These are phyloP conservation scores for Huntiella decipiens DNA, from an alignment of 2,329 filamentous ascomycete genomes.

Conservation along the genomic window DNA sequence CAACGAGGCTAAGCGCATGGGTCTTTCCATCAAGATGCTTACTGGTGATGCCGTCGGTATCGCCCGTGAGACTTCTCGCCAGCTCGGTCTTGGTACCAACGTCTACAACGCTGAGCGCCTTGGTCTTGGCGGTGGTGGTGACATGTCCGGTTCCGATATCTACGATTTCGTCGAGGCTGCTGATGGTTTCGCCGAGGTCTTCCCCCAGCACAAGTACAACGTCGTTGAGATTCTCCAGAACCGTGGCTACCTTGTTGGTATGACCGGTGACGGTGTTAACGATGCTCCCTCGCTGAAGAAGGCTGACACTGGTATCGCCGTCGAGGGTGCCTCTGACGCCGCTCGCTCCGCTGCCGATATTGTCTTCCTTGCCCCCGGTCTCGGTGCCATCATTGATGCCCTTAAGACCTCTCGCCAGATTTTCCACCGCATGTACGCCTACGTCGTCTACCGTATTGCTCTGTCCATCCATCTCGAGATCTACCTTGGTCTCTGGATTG, in stretches of 20 bases:
- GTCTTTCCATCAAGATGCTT: conserved; percentile 88
- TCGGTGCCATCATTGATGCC: conserved; percentile 81
- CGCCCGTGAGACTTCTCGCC: conserved; percentile 75
- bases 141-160: conserved; percentile 84
- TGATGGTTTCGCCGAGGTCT: conserved; percentile 86
- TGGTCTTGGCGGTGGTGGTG: conserved; percentile 72
- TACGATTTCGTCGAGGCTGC: conserved; percentile 93
- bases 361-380: conserved; percentile 78
- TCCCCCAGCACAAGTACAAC: conserved; percentile 89
- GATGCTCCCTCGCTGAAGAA: conserved; percentile 85
- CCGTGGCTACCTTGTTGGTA: conserved; percentile 82
- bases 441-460: conserved; percentile 88
- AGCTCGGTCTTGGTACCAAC: conserved; percentile 81
- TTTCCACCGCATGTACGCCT: conserved; percentile 93
- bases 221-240: conserved; percentile 87
- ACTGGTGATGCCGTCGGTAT: conserved; percentile 90
- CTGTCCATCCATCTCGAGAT: conserved; percentile 81
- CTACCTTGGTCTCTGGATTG: conserved; percentile 82
- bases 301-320: conserved; percentile 90
- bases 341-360: conserved; percentile 84
- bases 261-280: conserved; percentile 94
- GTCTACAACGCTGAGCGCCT: conserved; percentile 88
- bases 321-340: conserved; percentile 80
- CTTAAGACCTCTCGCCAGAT: conserved; percentile 87
- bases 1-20: conserved; percentile 71